phyloP scores from a whole-genome alignment of 2,329 filamentous ascomycete genomes.

The Hansfordia pulvinata region DNA sequence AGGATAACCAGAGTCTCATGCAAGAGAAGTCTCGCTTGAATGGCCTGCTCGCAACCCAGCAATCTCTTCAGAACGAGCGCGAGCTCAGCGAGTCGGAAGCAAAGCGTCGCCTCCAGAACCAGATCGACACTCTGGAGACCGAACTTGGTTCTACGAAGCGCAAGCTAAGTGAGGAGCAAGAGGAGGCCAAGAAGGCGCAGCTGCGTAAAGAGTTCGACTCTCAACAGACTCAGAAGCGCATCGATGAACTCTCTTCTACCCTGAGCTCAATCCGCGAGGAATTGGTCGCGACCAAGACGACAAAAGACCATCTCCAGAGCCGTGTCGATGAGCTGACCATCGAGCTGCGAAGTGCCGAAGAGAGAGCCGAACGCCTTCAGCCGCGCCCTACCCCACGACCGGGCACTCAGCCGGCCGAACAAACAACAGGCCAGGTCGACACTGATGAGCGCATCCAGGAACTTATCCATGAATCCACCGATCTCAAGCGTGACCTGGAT shows the following conservation, averaged over 20 bases:
- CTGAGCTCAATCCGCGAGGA: slow-evolving; percentile 76
- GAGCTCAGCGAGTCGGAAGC: slow-evolving; percentile 73
- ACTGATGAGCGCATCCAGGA: slow-evolving; percentile 60
- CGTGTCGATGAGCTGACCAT: slow-evolving; percentile 81
- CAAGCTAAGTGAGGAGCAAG: slow-evolving; percentile 68
- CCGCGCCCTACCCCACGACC: slow-evolving; percentile 58
- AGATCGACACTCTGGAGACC: slow-evolving; percentile 64
- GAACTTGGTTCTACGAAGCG: slow-evolving; percentile 70
- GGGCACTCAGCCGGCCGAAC: slow-evolving; percentile 25
- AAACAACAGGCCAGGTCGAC: slow-evolving; percentile 26
- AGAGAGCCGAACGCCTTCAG: slow-evolving; percentile 69
- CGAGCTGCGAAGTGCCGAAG: slow-evolving; percentile 79
- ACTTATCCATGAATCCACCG: slow-evolving; percentile 67
- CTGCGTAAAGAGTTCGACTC: slow-evolving; percentile 83
- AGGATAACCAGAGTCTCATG: slow-evolving; percentile 74
- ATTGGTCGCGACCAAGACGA: slow-evolving; percentile 73
- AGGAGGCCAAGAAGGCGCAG: slow-evolving; percentile 71
- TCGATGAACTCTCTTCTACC: slow-evolving; percentile 78
- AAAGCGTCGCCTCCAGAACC: slow-evolving; percentile 64
- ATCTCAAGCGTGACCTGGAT: slow-evolving; percentile 79
- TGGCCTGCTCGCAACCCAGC: slow-evolving; percentile 68
- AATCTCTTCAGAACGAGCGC: slow-evolving; percentile 83
- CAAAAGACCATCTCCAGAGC: slow-evolving; percentile 75
- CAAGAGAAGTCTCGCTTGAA: slow-evolving; percentile 80
- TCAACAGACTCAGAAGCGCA: slow-evolving; percentile 76